Base-by-base conservation (phyloP, 495 filamentous ascomycete genomes). In the Acidomyces sp. region DNA sequence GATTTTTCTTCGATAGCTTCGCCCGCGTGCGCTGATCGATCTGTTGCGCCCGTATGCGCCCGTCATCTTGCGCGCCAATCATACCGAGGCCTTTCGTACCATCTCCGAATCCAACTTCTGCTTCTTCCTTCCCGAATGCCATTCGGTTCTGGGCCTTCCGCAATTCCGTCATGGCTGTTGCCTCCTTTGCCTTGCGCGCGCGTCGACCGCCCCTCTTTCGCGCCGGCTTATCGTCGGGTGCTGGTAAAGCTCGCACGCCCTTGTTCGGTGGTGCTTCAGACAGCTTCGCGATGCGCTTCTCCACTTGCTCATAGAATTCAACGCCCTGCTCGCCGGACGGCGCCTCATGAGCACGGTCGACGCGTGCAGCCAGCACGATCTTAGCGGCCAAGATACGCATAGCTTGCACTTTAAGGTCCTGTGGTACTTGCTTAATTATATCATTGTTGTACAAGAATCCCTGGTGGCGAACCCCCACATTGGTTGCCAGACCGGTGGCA, bases 111-210 rank as follows among this genome's bases (percentile, higher is more conserved):
- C 90, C 90, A 15, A 90, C 81, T 61, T 97, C 90, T 47, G 79
- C 75, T 59, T 97, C 90, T 53, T 96, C 90, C 53, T 92, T 90
- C 36, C 88, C 88, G 49, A 97, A 97, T 0, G 80, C 85, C 71
- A 97, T 78, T 17, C 90, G 75, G 62, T 97, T 97, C 62, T 94
- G 88, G 6, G 87, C 85, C 55, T 96, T 96, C 41, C 86, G 80
- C 22, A 97, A 66, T 41, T 97, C 90, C 2, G 90, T 97, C 86
- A 95, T 93, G 43, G 90, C 88, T 4, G 81, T 81, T 6, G 87
- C 86, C 64, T 95, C 92, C 68, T 97, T 97, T 44, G 87, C 90
- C 58, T 93, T 94, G 27, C 90, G 73, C 3, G 87, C 90, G 45
- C 87, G 71, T 20, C 92, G 70, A 34, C 90, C 90, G 58, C 90